Evolutionary conservation across 768 basidiomycete genomes (phyloP), one percentile per base, ranked within the genome.

Genomic region (Rubroboletus satanas): DNA sequence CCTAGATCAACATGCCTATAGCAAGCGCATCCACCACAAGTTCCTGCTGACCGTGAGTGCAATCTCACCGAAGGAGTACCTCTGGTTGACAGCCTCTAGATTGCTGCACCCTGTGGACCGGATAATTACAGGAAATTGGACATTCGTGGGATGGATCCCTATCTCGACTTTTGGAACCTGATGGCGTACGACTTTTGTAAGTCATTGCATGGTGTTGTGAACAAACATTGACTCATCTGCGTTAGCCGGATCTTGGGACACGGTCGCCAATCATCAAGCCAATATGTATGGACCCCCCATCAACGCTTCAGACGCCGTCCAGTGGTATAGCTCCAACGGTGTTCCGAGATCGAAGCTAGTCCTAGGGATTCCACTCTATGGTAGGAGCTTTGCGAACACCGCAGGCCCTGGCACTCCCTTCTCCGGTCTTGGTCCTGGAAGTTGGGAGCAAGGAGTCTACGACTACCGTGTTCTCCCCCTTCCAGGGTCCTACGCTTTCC

Each of bases 141-240:
- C 55, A 77, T 93, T 44, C 73, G 71, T 23, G 90, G 90, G 57
- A 98, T 99, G 95, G 87, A 94, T 67, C 77, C 77, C 55, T 85
- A 80, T 54, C 83, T 99, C 23, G 90, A 93, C 65, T 94, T 98
- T 69, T 98, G 94, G 95, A 98, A 99, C 68, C 73, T 99, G 70
- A 99, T 99, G 97, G 85, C 88, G 1, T 92, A 93, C 60, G 90
- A 92, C 67, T 92, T 87, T 63, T 81, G 88, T 87, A 60, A 58
- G 67, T 45, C 52, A 79, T 71, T 29, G 38, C 21, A 23, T 33
- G 39, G 36, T 26, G 41, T 38, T 52, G 21, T 28, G 56, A 42
- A 54, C 47, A 38, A 45, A 48, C 52, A 44, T 43, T 63, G 39
- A 66, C 45, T 21, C 21, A 28, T 15, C n/a, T 47, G 14, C 41